phyloP scores from a whole-genome alignment of 2,329 filamentous ascomycete genomes.

The Apiospora marii region DNA sequence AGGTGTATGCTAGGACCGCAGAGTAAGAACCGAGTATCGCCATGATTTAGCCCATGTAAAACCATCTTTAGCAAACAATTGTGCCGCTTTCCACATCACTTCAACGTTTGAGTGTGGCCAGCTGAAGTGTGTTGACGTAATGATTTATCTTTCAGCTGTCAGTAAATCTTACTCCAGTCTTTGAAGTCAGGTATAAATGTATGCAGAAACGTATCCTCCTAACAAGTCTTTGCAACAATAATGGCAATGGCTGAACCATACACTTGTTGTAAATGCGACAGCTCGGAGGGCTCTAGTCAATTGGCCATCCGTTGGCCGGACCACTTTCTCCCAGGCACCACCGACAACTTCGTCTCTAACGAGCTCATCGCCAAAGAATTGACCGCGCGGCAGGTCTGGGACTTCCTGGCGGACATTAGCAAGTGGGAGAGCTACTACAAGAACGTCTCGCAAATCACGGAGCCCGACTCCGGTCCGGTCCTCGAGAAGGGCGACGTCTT shows the following conservation, averaged over 20 bases:
- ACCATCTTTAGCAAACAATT: background rate
- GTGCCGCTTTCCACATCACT: background rate
- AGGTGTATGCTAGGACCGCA: too few relatives aligned
- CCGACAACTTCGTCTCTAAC: slow-evolving; percentile 42
- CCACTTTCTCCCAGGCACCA: slow-evolving; percentile 39
- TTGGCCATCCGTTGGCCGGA: slow-evolving; percentile 38
- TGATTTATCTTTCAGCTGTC: too few relatives aligned
- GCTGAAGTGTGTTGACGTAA: background rate
- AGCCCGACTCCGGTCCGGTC: slow-evolving; percentile 35
- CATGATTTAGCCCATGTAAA: background rate
- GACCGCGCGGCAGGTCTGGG: slow-evolving; percentile 38
- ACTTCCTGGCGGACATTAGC: slow-evolving; percentile 35
- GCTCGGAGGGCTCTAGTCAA: background rate
- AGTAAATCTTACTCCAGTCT: background rate
- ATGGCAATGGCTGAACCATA: too few relatives aligned
- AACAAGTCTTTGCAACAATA: too few relatives aligned
- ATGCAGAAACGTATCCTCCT: too few relatives aligned
- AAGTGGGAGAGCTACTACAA: slow-evolving; percentile 42
- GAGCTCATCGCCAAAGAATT: slow-evolving; percentile 40
- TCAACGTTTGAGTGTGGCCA: background rate
- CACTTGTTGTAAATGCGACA: background rate
- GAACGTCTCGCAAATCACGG: slow-evolving; percentile 36
- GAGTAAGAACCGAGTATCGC: background rate
- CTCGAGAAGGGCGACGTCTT: slow-evolving; percentile 38
- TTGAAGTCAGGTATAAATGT: background rate